Base-by-base conservation (phyloP, 257 asterid species). In the Sherardia arvensis region DNA sequence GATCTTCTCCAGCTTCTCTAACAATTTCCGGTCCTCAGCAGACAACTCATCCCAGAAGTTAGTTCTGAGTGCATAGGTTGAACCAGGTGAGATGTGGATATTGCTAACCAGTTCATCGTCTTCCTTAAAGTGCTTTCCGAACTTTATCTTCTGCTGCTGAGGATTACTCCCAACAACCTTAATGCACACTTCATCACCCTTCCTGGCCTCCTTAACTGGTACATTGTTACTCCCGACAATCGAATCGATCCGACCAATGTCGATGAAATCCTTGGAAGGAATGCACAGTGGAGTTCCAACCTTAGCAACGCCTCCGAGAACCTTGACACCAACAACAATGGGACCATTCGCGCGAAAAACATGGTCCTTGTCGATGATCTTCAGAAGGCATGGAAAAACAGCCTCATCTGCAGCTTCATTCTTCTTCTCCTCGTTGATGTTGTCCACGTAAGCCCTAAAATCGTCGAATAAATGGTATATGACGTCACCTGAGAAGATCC, bases 61-160 rank as follows among this genome's bases (percentile, higher is more conserved):
- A 71, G 79, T 83, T 76, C 90, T 87, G 26, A 93, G 94, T 7
- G 89, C 71, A 60, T 93, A 96, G 36, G 90, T 93, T 17, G 99
- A 93, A 76, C 70, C 77, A 76, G 97, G 83, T 53, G 94, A 79
- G 78, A 93, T 83, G 67, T 79, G 84, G 83, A 93, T 83, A 65
- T 79, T 83, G 83, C 99, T 93, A 70, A 93, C 96, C 45, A 93
- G 97, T 87, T 93, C 96, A 61, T 93, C 97, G 66, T 93, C 97
- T 48, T 76, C 64, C 76, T 93, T 96, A 74, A 93, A 93, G 79
- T 90, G 99, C 72, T 97, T 78, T 67, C 99, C 99, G 68, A 82
- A 80, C 94, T 87, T 89, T 78, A 85, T 90, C 71, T 93, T 97
- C 64, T 89, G 96, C 79, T 90, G 97, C 47, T 84, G 96, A 0